phyloP scores from a whole-genome alignment of 2,329 filamentous ascomycete species.

The Xylaria sp. region DNA sequence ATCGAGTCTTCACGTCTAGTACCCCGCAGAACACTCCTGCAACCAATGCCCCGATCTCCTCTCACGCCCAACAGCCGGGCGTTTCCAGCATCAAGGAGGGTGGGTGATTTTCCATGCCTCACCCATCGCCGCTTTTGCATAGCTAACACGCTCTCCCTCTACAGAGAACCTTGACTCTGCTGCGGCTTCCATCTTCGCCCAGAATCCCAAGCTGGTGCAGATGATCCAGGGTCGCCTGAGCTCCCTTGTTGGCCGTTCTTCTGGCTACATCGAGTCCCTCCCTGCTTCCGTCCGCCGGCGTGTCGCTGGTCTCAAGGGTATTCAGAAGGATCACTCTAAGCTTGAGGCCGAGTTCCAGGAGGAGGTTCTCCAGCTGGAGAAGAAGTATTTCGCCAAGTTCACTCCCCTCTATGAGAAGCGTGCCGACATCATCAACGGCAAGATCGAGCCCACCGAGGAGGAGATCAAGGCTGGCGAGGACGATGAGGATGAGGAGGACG shows the following conservation, averaged over 20 bases:
- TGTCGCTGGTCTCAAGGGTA: constrained; percentile 91
- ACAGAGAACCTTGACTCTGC: constrained; percentile 86
- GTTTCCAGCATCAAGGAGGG: constrained; percentile 97
- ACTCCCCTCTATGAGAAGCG: constrained; percentile 96
- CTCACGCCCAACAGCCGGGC: constrained; percentile 90
- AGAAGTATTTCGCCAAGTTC: constrained; percentile 99
- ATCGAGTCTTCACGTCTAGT: constrained; percentile 49
- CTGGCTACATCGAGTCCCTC: constrained; percentile 95
- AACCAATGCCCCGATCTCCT: constrained; percentile 93
- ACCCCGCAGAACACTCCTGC: constrained; percentile 98
- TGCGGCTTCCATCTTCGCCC: constrained; percentile 87
- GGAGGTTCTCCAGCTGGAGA: constrained; percentile 95
- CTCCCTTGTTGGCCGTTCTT: constrained; percentile 87
- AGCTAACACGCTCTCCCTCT: constrained; percentile 21
- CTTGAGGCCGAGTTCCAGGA: constrained; percentile 98
- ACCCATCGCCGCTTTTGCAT: background rate
- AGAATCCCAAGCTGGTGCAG: constrained; percentile 88
- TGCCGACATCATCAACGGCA: constrained; percentile 85
- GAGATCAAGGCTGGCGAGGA: constrained; percentile 85
- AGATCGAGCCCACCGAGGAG: constrained; percentile 74
- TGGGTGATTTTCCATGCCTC: constrained; percentile 41
- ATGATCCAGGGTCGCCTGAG: constrained; percentile 98
- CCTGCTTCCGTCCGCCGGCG: constrained; percentile 84
- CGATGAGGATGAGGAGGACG: constrained; percentile 62
- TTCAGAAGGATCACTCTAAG: constrained; percentile 98